Percentiles rank a stretch among this genome's conserved stretches.
phyloP scores from a whole-genome alignment of 2,329 filamentous ascomycete species.

The Cercospora zeina region DNA sequence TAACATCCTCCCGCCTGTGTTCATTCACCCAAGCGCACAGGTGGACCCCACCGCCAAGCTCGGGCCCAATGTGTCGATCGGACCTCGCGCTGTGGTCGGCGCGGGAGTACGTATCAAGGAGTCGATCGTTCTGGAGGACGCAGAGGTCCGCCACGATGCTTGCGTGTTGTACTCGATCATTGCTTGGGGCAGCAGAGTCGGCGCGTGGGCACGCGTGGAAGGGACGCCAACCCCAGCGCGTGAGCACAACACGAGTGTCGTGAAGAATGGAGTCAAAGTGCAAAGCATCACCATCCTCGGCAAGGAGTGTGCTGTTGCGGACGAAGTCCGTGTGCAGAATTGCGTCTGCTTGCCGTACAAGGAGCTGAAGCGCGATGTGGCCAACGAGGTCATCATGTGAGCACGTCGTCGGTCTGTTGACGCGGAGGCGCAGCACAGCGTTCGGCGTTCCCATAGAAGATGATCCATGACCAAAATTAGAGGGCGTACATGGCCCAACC shows the following conservation, averaged over 20 bases:
- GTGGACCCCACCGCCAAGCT: constrained; percentile 96
- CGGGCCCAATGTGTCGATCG: constrained; percentile 93
- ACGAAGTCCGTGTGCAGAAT: constrained; percentile 95
- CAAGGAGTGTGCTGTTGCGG: constrained; percentile 91
- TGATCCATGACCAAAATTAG: not conserved
- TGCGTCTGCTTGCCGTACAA: constrained; percentile 97
- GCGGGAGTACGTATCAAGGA: constrained; percentile 92
- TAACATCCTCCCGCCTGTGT: constrained; percentile 88
- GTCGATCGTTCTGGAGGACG: constrained; percentile 90
- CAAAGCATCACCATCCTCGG: constrained; percentile 97
- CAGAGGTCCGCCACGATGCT: constrained; percentile 94
- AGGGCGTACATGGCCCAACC: not conserved
- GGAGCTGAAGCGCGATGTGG: constrained; percentile 91
- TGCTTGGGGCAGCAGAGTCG: constrained; percentile 92
- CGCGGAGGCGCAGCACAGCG: constrained; percentile 2
- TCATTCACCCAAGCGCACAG: constrained; percentile 86
- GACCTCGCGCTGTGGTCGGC: constrained; percentile 80
- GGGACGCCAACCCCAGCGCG: constrained; percentile 84
- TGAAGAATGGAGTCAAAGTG: constrained; percentile 98
- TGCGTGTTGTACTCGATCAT: constrained; percentile 95
- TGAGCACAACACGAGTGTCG: constrained; percentile 88
- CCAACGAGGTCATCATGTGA: constrained; percentile 87
- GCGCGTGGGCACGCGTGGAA: constrained; percentile 97
- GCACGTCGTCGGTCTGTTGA: not conserved
- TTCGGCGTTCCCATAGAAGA: not conserved